These are phyloP conservation scores for Glycyrrhiza uralensis DNA, from an alignment of 306 rosid species.

Conservation along the genomic window DNA sequence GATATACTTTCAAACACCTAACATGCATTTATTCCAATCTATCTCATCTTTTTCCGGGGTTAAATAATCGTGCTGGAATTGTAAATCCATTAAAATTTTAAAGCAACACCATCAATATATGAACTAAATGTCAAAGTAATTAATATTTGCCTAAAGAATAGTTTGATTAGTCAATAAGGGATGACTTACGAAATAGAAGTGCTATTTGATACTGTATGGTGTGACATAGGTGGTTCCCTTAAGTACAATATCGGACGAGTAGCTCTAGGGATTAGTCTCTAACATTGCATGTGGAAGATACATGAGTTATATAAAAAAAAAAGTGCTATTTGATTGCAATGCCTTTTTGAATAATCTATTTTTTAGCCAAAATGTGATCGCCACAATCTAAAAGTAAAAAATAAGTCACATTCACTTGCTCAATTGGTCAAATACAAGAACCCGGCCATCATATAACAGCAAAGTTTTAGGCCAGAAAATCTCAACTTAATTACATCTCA, in stretches of 20 bases:
- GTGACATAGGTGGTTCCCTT: too few species aligned
- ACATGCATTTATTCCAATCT: background rate
- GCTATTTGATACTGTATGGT: too few species aligned
- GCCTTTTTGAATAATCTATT: background rate
- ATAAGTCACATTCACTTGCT: constrained; percentile 16
- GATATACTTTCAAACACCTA: background rate
- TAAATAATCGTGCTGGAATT: background rate
- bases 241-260: too few species aligned
- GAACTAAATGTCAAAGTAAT: constrained; percentile 14
- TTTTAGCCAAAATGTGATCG: background rate
- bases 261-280: too few species aligned
- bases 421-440: constrained; percentile 28
- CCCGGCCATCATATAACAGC: background rate
- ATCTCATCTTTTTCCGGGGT: background rate
- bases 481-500: background rate
- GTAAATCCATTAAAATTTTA: background rate
- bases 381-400: background rate
- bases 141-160: background rate
- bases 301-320: too few species aligned
- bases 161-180: background rate
- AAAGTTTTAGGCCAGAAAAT: constrained; percentile 25
- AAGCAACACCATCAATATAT: background rate
- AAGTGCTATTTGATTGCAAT: too few species aligned
- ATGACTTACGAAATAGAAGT: background rate
- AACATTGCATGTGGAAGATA: too few species aligned